Evolutionary conservation across 2,329 filamentous ascomycete species (phyloP), one percentile per base, ranked within the genome.

Genomic region (Daldinia eschscholtzii): DNA sequence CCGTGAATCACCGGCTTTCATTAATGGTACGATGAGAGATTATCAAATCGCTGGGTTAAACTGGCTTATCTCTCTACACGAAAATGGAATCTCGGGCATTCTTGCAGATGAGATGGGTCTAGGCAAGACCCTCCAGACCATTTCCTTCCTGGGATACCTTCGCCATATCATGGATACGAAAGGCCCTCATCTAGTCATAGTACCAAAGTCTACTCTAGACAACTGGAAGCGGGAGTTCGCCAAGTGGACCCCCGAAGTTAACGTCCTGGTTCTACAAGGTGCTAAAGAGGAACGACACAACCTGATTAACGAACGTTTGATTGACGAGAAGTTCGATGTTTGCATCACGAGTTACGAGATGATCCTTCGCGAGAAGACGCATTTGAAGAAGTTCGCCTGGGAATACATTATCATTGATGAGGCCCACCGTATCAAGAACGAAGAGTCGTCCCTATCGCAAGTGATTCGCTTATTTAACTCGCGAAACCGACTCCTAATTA

Each of bases 351-450:
- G 94, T 80, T 99, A 99, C 82, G 96, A 99, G 80, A 98, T 99
- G 95, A 94, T 99, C 67, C 86, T 99, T 12, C 90, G 96, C 65
- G 96, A 99, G 79, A 98, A 99, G 83, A 86, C 92, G 0, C 93
- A 97, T 74, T 81, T 99, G 73, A 97, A 96, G 83, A 98, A 98
- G 80, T 97, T 99, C 79, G 94, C 96, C 0, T 99, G 96, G 96
- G 95, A 99, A 80, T 99, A 99, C 81, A 99, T 99, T 80, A 97
- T 99, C 74, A 97, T 99, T 72, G 96, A 99, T 76, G 96, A 99
- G 82, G 89, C 96, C 1, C 96, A 99, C 81, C 93, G 96, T 68
- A 99, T 99, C 87, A 99, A 99, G 85, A 99, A 99, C 81, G 96
- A 99, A 79, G 94, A 98, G 80, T 99, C 96, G 0, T 98, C 96